Evolutionary conservation across 2,329 filamentous ascomycete species (phyloP).

Genomic region (Ophiobolus disseminans): DNA sequence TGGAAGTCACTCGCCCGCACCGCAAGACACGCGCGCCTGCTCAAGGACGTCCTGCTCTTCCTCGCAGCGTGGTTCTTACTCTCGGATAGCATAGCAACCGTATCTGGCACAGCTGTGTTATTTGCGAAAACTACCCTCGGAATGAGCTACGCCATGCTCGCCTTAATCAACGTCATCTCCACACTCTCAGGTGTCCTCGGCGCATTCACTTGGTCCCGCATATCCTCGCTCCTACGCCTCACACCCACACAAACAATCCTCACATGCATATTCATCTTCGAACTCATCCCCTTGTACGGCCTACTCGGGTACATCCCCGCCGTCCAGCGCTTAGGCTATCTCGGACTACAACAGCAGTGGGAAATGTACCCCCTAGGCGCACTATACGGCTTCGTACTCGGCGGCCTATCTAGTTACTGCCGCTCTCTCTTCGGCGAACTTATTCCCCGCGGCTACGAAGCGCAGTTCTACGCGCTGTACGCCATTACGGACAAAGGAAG

Average conservation of each 20-base stretch:
- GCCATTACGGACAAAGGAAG: slow-evolving; percentile 98
- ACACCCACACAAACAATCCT: slow-evolving; percentile 87
- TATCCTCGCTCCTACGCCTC: slow-evolving; percentile 74
- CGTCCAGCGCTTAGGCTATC: slow-evolving; percentile 73
- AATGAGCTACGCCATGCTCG: slow-evolving; percentile 87
- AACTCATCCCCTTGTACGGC: slow-evolving; percentile 91
- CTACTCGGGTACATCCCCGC: slow-evolving; percentile 86
- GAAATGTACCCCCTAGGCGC: slow-evolving; percentile 95
- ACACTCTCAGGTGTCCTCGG: slow-evolving; percentile 84
- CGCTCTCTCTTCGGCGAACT: slow-evolving; percentile 91
- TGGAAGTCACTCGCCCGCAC: slow-evolving; percentile 89
- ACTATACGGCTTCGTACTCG: slow-evolving; percentile 91
- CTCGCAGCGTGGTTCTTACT: slow-evolving; percentile 92
- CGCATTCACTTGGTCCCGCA: slow-evolving; percentile 85
- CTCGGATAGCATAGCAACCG: slow-evolving; percentile 92
- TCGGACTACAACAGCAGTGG: slow-evolving; percentile 92
- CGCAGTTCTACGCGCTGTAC: slow-evolving; percentile 95
- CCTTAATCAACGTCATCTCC: slow-evolving; percentile 91
- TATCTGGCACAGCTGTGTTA: slow-evolving; percentile 90
- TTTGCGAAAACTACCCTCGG: slow-evolving; percentile 93
- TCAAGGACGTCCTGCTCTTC: slow-evolving; percentile 78
- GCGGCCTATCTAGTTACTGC: slow-evolving; percentile 91
- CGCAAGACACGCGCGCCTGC: slow-evolving; percentile 72
- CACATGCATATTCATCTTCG: slow-evolving; percentile 88
- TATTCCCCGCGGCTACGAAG: slow-evolving; percentile 92